These are phyloP conservation scores for Alternaria panax DNA, from an alignment of 2,329 filamentous ascomycete genomes.

Conservation along the genomic window DNA sequence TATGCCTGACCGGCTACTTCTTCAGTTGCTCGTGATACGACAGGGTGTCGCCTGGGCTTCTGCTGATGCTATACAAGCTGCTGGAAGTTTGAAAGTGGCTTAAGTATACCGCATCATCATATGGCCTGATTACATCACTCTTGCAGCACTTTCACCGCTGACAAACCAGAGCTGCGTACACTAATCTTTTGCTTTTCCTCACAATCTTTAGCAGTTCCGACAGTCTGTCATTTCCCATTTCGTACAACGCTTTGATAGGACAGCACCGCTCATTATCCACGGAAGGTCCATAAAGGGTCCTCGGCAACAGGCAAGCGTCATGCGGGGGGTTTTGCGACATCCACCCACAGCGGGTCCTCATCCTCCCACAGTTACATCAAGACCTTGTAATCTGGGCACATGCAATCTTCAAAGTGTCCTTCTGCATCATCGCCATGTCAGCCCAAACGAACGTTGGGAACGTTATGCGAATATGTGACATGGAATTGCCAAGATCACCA, in stretches of 20 bases:
- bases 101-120: background rate
- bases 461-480: background rate
- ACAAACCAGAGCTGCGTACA: background rate
- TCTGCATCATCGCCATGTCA: background rate
- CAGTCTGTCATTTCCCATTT: background rate
- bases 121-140: background rate
- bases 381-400: background rate
- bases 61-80: background rate
- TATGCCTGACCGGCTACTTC: background rate
- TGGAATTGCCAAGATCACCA: conserved; percentile 9
- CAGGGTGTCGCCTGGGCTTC: background rate
- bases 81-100: background rate
- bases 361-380: conserved; percentile 2
- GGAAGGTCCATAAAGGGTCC: conserved; percentile 1
- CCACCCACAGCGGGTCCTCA: conserved; percentile 7
- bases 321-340: conserved; percentile 9
- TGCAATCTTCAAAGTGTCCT: background rate
- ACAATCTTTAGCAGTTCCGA: background rate
- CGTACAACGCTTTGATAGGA: background rate
- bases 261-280: background rate
- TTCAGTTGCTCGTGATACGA: background rate
- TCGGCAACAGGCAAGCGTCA: conserved; percentile 12
- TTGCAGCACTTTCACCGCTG: background rate
- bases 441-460: background rate
- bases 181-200: background rate